Evolutionary conservation across 2,329 filamentous ascomycete genomes (phyloP).

Genomic region (Coccinonectria pachysandricola): DNA sequence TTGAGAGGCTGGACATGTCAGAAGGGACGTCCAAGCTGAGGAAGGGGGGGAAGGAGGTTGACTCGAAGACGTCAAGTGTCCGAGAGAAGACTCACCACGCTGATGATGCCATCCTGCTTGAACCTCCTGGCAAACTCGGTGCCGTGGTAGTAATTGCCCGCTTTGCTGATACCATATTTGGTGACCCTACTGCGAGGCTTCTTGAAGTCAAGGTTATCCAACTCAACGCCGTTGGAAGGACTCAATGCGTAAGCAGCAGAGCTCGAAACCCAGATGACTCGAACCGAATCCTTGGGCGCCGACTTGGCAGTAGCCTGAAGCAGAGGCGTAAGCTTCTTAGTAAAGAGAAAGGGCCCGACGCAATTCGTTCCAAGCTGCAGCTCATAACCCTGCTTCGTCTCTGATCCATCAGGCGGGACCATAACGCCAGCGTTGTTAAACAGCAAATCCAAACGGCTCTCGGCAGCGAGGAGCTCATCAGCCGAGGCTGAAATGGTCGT

Average conservation of each 20-base stretch:
- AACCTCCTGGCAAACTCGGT: conserved; percentile 20
- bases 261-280: conserved; percentile 23
- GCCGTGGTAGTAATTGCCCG: conserved; percentile 21
- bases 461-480: conserved; percentile 19
- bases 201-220: conserved; percentile 20
- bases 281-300: conserved; percentile 20
- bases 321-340: conserved; percentile 27
- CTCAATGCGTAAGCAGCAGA: conserved; percentile 18
- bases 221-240: conserved; percentile 15
- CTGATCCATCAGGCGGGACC: conserved; percentile 27
- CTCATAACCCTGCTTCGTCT: conserved; percentile 32
- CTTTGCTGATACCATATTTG: conserved; percentile 23
- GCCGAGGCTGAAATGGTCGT: conserved; percentile 23
- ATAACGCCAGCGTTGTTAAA: conserved; percentile 38
- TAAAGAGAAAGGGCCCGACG: conserved; percentile 31
- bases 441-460: conserved; percentile 27
- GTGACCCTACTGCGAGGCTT: conserved; percentile 10
- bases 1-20: conserved; percentile 11
- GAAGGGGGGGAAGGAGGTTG: too few relatives aligned
- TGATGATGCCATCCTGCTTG: conserved; percentile 19
- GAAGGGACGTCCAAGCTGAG: neutral
- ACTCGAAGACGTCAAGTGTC: too few relatives aligned
- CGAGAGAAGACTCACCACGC: conserved; percentile 7
- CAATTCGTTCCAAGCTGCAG: conserved; percentile 33
- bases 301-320: conserved; percentile 24